A percentile compares a stretch with the other conserved stretches of the same genome.
phyloP scores from a whole-genome alignment of 148 eudicot species.

The Polygonum aviculare region DNA sequence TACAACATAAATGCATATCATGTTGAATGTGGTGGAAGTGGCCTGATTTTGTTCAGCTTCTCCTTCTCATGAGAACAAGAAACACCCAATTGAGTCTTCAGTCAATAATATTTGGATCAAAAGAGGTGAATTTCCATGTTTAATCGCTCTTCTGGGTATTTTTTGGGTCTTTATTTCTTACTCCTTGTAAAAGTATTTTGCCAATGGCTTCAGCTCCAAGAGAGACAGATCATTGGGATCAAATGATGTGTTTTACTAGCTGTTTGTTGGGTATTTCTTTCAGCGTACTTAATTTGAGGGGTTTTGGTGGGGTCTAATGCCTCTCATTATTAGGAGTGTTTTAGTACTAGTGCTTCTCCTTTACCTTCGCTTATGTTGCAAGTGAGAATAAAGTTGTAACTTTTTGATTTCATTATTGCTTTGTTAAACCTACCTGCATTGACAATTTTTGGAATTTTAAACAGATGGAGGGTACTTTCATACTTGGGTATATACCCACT shows the following conservation, averaged over 20 bases:
- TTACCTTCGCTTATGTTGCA: conserved; percentile 4
- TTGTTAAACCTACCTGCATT: conserved; percentile 2
- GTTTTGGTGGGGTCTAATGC: conserved; percentile 3
- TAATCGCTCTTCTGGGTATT: neutral
- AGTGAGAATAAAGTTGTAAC: conserved; percentile 2
- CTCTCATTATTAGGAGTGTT: conserved; percentile 7
- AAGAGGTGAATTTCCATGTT: neutral
- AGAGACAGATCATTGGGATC: neutral
- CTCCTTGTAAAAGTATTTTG: neutral
- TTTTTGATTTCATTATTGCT: conserved; percentile 4
- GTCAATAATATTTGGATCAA: neutral
- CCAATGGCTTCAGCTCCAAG: conserved; percentile 8
- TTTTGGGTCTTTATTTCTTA: neutral
- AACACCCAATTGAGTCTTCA: neutral
- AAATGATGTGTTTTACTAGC: conserved; percentile 8
- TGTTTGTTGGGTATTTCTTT: conserved; percentile 10
- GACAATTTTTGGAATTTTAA: neutral
- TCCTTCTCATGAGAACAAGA: neutral
- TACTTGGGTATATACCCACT: neutral
- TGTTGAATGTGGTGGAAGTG: neutral
- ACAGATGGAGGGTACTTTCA: conserved; percentile 1
- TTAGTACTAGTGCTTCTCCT: neutral
- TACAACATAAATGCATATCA: neutral
- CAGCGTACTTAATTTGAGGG: conserved; percentile 7
- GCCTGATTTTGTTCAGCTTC: conserved; percentile 1